Conservation (phyloP, 1,284 basidiomycete genomes). For the Chalciporus sp. region DNA sequence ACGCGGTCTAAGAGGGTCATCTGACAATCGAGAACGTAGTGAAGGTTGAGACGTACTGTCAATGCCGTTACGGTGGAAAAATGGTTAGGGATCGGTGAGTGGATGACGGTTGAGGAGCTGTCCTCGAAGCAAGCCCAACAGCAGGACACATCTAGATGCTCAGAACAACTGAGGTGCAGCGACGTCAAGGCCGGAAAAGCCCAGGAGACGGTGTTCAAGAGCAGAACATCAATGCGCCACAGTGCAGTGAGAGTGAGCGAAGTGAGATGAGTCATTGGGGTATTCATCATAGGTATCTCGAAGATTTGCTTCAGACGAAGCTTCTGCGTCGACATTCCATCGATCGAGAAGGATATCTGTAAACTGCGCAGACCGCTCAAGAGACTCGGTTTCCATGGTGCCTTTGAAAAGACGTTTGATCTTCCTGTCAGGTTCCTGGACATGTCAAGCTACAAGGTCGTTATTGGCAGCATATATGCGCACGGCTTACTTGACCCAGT, state of each 20-base stretch:
- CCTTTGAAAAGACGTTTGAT: constrained; percentile 22
- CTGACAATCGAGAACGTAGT: constrained; percentile 8
- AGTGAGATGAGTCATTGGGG: constrained; percentile 35
- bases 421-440: constrained; percentile 20
- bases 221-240: constrained; percentile 51
- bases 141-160: constrained; percentile 54
- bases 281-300: constrained; percentile 8
- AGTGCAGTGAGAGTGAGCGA: constrained; percentile 52
- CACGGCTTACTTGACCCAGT: constrained; percentile 32
- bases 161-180: constrained; percentile 58
- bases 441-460: not conserved
- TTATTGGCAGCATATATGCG: constrained; percentile 24
- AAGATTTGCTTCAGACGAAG: constrained; percentile 28
- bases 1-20: constrained; percentile 26
- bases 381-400: constrained; percentile 30
- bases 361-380: constrained; percentile 19
- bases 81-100: constrained; percentile 62
- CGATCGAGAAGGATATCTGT: constrained; percentile 28
- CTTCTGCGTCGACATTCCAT: constrained; percentile 28
- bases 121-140: constrained; percentile 68
- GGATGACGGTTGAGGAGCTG: constrained; percentile 51
- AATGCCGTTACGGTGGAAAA: constrained; percentile 45
- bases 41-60: constrained; percentile 45
- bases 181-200: constrained; percentile 46
- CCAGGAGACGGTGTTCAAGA: constrained; percentile 49